A percentile compares a stretch with the other conserved stretches of the same genome.
These are phyloP conservation scores for Cercospora sp. DNA, from an alignment of 2,329 filamentous ascomycete species.

Conservation along the genomic window DNA sequence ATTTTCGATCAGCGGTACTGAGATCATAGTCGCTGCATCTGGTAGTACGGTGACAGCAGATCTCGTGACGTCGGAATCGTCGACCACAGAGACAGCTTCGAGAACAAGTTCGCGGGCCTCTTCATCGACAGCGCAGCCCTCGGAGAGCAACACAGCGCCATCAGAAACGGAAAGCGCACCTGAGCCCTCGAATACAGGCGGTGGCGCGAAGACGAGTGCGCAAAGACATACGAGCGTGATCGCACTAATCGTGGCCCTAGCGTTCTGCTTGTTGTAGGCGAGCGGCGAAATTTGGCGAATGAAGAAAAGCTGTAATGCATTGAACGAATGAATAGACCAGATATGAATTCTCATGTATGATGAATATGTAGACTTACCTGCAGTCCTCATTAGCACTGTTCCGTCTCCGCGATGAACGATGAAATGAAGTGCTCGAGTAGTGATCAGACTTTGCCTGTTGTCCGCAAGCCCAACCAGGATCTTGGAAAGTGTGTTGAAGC, in stretches of 20 bases:
- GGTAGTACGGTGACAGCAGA: background rate
- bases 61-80: background rate
- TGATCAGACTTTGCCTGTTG: slow-evolving; percentile 50
- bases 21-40: slow-evolving; percentile 10
- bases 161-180: background rate
- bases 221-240: background rate
- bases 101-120: background rate
- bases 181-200: background rate
- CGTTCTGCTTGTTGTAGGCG: background rate
- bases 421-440: background rate
- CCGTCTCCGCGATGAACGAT: background rate
- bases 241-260: background rate
- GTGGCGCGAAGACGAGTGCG: background rate
- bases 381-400: background rate
- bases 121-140: background rate
- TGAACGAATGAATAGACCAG: background rate
- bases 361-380: background rate
- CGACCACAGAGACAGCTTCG: background rate
- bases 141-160: background rate
- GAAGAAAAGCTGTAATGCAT: background rate
- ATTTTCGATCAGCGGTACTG: slow-evolving; percentile 15
- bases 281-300: background rate
- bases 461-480: slow-evolving; percentile 55
- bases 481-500: slow-evolving; percentile 39
- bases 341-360: background rate